Evolutionary conservation across 1,284 basidiomycete species (phyloP).

Genomic region (Pulchroboletus neoregius): DNA sequence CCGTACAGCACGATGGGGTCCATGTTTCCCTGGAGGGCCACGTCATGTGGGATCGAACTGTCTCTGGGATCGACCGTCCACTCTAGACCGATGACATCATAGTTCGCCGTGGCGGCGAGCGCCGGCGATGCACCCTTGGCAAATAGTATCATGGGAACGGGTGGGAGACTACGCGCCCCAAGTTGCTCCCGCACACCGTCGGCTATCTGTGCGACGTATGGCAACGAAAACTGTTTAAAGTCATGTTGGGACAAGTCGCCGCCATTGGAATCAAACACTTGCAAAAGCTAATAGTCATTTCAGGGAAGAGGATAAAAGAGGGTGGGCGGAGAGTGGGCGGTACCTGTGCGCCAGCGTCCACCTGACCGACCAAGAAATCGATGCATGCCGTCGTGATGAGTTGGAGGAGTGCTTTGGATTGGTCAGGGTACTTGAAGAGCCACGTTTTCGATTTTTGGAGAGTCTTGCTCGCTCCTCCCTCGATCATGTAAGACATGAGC

Average conservation of each 20-base stretch:
- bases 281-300: slow-evolving; percentile 62
- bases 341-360: slow-evolving; percentile 91
- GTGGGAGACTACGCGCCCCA: slow-evolving; percentile 47
- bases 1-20: slow-evolving; percentile 90
- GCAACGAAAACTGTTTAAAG: slow-evolving; percentile 74
- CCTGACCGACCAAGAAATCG: slow-evolving; percentile 86
- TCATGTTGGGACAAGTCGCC: slow-evolving; percentile 86
- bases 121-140: slow-evolving; percentile 87
- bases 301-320: not conserved
- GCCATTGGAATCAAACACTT: slow-evolving; percentile 96
- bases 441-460: slow-evolving; percentile 88
- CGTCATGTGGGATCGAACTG: slow-evolving; percentile 33
- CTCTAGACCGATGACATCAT: slow-evolving; percentile 86
- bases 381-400: slow-evolving; percentile 83
- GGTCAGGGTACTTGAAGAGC: slow-evolving; percentile 85
- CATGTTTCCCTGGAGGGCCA: slow-evolving; percentile 92
- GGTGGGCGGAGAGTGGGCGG: slow-evolving; percentile 12
- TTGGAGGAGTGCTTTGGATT: slow-evolving; percentile 71
- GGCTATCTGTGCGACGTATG: slow-evolving; percentile 61
- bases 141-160: slow-evolving; percentile 83
- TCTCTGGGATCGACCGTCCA: slow-evolving; percentile 80
- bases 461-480: slow-evolving; percentile 87
- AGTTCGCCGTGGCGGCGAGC: slow-evolving; percentile 61
- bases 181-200: slow-evolving; percentile 61
- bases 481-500: slow-evolving; percentile 94